Base-by-base conservation (phyloP, 2,329 filamentous ascomycete species). In the Didymella sp. region DNA sequence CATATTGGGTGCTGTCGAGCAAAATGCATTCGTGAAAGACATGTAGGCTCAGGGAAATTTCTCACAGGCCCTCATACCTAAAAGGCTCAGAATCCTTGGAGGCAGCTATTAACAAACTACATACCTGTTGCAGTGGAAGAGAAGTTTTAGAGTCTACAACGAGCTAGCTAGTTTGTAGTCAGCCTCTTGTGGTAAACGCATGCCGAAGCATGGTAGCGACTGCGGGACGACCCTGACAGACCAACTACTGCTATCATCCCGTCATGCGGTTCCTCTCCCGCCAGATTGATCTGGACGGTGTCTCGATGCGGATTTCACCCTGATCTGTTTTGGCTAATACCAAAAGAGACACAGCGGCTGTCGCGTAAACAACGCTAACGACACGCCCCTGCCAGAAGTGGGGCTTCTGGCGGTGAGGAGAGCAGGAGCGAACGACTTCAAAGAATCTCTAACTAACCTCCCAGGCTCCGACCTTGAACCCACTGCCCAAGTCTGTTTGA, bases 401-500 rank as follows among this genome's bases (percentile, higher is more conserved):
- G 48, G 54, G 40, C 54, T 57, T 57, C 54, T 57, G 49, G 54
- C 54, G 54, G 54, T 57, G 54, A 43, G 50, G 28, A 52, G 49
- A 52, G 37, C 37, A 48, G 33, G 47, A 51, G 47, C 46, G 45
- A 57, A 52, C 54, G 48, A 49, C 54, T 52, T 52, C 54, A 57
- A 37, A 57, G 48, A 52, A 56, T 64, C 60, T 60, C 49, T 52
- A 61, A 61, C 51, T 56, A 58, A 60, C 60, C 58, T 44, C 46
- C 45, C 47, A 51, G 53, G 56, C 46, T 54, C 56, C 54, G 35
- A 60, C 56, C 56, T 51, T 51, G 56, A 61, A 59, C 52, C 58
- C 52, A 61, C 50, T 70, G 62, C 57, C 61, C 59, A 67, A 67
- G 64, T 66, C 71, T 74, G 69, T 73, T 71, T 70, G 71, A 71